Base-by-base conservation (phyloP, 257 asterid species). In the Ocimum tenuiflorum region DNA sequence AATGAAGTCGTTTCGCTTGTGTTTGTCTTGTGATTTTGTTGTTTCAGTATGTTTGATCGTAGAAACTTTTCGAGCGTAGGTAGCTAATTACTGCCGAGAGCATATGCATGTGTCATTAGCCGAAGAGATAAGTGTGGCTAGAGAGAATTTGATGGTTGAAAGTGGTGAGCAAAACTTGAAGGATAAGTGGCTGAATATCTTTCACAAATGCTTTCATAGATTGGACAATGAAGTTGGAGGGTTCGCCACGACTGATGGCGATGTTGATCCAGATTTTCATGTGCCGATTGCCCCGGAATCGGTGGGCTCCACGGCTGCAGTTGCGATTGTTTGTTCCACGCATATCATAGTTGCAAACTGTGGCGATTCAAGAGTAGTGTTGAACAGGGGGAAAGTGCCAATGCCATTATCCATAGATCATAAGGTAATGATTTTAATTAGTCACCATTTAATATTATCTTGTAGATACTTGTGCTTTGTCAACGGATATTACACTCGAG, bases 251-350 rank as follows among this genome's bases (percentile, higher is more conserved):
- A 58, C 22, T 36, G 67, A 73, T 14, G 78, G 63, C 12, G 68
- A 53, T 38, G 36, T 31, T 31, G 65, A 64, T 23, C 57, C 75
- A 15, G 73, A 51, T 29, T 60, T 23, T 23, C 23, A 62, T 63
- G 55, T 27, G 31, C 81, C 87, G 8, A 27, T 82, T n/a, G 89
- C 98, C 63, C 96, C 95, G 1, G 95, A 85, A 50, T 85, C 98
- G 5, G 95, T 86, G 69, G 98, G 98, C 69, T 88, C 98, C 46
- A 91, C 98, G 0, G 98, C 96, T 58, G 90, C 87, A 68, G 96
- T 86, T 43, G 91, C 86, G 7, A 55, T 91, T 60, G 83, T 91
- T 72, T 78, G 85, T 55, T 58, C 91, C 2, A 78, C 84, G 4
- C 94, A 85, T 62, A 83, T 91, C 59, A 82, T 91, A 18, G 98